phyloP scores from a whole-genome alignment of 2,329 filamentous ascomycete genomes.

The Chaetomiaceae sp. region DNA sequence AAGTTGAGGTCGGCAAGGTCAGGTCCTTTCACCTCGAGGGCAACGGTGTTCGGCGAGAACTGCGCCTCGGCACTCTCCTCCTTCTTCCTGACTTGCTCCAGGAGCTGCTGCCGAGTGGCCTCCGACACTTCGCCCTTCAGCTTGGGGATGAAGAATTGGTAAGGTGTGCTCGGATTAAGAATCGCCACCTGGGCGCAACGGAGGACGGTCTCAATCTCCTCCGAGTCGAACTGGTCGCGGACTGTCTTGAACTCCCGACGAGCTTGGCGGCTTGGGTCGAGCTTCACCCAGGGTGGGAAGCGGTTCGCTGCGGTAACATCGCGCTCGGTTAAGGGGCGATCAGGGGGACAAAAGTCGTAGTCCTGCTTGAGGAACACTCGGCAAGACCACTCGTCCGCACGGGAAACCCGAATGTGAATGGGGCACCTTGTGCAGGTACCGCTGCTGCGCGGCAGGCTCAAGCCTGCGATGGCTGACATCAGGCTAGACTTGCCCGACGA shows the following conservation, averaged over 20 bases:
- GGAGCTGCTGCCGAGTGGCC: slow-evolving; percentile 11
- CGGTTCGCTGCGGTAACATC: slow-evolving; percentile 48
- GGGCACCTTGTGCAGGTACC: slow-evolving; percentile 79
- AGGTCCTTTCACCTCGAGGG: slow-evolving; percentile 69
- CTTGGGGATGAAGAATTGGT: slow-evolving; percentile 50
- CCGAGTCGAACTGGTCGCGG: slow-evolving; percentile 52
- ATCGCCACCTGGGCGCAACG: slow-evolving; percentile 73
- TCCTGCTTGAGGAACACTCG: slow-evolving; percentile 60
- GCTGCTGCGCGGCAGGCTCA: slow-evolving; percentile 65
- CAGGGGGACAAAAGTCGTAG: slow-evolving; percentile 51
- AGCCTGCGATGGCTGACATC: slow-evolving; percentile 62
- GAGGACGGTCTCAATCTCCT: slow-evolving; percentile 62
- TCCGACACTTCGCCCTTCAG: slow-evolving; percentile 28
- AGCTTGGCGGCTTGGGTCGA: slow-evolving; percentile 38
- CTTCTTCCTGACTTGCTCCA: slow-evolving; percentile 23
- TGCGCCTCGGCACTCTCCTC: slow-evolving; percentile 51
- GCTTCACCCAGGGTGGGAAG: slow-evolving; percentile 63
- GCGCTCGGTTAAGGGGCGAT: slow-evolving; percentile 38
- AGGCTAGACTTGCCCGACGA: slow-evolving; percentile 74
- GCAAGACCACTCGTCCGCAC: slow-evolving; percentile 62
- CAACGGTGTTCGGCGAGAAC: slow-evolving; percentile 79
- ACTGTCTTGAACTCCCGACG: slow-evolving; percentile 59
- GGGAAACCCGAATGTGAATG: slow-evolving; percentile 68
- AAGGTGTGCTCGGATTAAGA: slow-evolving; percentile 59
- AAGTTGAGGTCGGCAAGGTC: slow-evolving; percentile 71